A percentile compares a stretch with the other conserved stretches of the same genome.
Conservation (phyloP, 2,329 filamentous ascomycete species). For the Pseudogymnoascus sp. region DNA sequence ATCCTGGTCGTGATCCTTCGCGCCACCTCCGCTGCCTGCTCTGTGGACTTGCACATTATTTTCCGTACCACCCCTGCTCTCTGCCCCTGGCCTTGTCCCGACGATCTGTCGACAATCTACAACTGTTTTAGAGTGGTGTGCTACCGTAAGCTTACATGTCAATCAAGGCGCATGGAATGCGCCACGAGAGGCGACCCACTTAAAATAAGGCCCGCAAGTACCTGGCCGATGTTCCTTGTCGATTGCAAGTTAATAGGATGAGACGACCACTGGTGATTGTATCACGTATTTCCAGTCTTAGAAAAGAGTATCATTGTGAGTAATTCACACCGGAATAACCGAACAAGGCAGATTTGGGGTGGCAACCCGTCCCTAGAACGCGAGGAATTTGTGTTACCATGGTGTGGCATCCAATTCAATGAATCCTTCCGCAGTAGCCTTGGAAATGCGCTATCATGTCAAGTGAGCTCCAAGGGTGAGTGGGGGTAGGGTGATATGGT, state of each 20-base stretch:
- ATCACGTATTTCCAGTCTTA: neutral
- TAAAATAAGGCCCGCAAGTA: too few species aligned
- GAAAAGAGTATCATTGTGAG: neutral
- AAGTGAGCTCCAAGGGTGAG: neutral
- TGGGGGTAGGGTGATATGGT: neutral
- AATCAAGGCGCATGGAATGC: neutral
- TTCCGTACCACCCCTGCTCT: neutral
- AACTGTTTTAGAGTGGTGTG: neutral
- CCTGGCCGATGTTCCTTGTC: neutral
- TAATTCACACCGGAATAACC: neutral
- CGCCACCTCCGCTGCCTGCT: neutral
- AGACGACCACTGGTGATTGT: neutral
- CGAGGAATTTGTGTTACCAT: neutral
- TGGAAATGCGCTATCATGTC: neutral
- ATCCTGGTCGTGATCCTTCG: neutral
- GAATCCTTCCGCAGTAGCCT: neutral
- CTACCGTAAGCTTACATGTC: neutral
- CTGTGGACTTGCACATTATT: neutral
- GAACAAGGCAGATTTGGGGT: neutral
- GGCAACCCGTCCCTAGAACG: neutral
- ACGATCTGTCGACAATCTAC: neutral
- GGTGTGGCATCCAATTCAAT: neutral
- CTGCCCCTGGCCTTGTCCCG: neutral
- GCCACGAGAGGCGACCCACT: neutral
- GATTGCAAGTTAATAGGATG: neutral